These are phyloP conservation scores for Tricholomella constricta DNA, from an alignment of 768 basidiomycete species.

Conservation along the genomic window DNA sequence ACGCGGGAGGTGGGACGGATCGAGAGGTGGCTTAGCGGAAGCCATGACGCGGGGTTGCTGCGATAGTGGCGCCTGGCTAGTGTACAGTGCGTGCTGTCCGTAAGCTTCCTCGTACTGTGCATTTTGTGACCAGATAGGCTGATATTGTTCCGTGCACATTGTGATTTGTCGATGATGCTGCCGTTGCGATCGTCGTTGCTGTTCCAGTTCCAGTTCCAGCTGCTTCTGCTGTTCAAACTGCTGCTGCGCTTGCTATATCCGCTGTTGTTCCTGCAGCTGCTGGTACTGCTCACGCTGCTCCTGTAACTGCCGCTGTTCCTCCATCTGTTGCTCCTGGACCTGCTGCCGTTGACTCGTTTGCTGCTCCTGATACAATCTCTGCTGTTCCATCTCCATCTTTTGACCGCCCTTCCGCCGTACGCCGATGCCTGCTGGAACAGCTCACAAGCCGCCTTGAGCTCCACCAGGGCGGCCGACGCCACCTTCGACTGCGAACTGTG, in stretches of 20 bases:
- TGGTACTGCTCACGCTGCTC: slow-evolving; percentile 22
- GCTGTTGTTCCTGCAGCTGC: slow-evolving; percentile 21
- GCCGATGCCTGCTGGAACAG: slow-evolving; percentile 65
- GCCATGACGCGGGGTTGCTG: not conserved
- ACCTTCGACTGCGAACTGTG: slow-evolving; percentile 67
- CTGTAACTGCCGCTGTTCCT: slow-evolving; percentile 19
- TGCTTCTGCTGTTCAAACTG: no score
- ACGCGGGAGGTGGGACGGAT: not conserved
- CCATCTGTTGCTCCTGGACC: slow-evolving; percentile 22
- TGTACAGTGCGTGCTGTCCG: slow-evolving; percentile 10
- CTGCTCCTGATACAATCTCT: slow-evolving; percentile 25
- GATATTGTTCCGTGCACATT: slow-evolving; percentile 10
- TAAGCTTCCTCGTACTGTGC: slow-evolving; percentile 13
- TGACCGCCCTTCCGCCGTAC: slow-evolving; percentile 66
- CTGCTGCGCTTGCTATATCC: slow-evolving; percentile 12
- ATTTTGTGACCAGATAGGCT: slow-evolving; percentile 10
- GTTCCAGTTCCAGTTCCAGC: slow-evolving; percentile 3
- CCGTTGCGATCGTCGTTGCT: not conserved
- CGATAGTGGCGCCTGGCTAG: no score
- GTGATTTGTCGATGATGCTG: slow-evolving; percentile 1
- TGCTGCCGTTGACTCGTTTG: slow-evolving; percentile 23
- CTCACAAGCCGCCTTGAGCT: slow-evolving; percentile 62
- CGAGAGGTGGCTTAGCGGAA: not conserved
- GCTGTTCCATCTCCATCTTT: slow-evolving; percentile 31
- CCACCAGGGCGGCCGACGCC: slow-evolving; percentile 67